Evolutionary conservation across 345 rosid genomes (phyloP).

Genomic region (Dovyalis caffra): DNA sequence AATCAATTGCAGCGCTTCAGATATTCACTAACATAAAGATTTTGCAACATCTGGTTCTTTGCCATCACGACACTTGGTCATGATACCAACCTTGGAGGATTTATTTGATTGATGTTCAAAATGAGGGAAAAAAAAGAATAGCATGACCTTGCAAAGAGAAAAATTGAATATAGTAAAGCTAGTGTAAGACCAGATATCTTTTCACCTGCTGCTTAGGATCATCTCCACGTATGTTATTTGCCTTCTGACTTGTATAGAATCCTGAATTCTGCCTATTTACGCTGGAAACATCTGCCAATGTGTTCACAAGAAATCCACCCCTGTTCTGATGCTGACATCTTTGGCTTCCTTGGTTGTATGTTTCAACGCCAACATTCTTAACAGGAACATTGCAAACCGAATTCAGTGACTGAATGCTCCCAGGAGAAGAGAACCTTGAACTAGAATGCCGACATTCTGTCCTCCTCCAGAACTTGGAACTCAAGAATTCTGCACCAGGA

Average conservation of each 20-base stretch:
- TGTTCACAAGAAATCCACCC: slow-evolving; percentile 19
- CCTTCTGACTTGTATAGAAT: slow-evolving; percentile 30
- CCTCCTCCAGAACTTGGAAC: slow-evolving; percentile 87
- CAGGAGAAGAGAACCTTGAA: slow-evolving; percentile 42
- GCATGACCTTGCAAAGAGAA: not conserved
- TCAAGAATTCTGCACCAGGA: slow-evolving; percentile 80
- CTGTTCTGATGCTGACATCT: slow-evolving; percentile 28
- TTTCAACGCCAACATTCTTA: slow-evolving; percentile 27
- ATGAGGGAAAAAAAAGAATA: not conserved
- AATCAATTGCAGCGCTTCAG: not conserved
- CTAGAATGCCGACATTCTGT: slow-evolving; percentile 47
- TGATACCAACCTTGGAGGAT: not conserved
- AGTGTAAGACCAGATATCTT: not conserved
- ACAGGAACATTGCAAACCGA: slow-evolving; percentile 12
- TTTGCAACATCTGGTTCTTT: not conserved
- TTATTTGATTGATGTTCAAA: not conserved
- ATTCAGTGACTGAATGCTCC: slow-evolving; percentile 26
- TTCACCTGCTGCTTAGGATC: slow-evolving; percentile 44
- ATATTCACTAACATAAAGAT: not conserved
- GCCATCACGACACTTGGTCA: not conserved
- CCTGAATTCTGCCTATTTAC: slow-evolving; percentile 32
- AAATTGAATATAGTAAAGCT: not conserved
- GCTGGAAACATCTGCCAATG: slow-evolving; percentile 19
- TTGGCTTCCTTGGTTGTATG: slow-evolving; percentile 26
- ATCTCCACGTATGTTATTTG: slow-evolving; percentile 19